These are phyloP conservation scores for Penicillium oxalicum DNA, from an alignment of 2,329 filamentous ascomycete genomes.

Conservation along the genomic window DNA sequence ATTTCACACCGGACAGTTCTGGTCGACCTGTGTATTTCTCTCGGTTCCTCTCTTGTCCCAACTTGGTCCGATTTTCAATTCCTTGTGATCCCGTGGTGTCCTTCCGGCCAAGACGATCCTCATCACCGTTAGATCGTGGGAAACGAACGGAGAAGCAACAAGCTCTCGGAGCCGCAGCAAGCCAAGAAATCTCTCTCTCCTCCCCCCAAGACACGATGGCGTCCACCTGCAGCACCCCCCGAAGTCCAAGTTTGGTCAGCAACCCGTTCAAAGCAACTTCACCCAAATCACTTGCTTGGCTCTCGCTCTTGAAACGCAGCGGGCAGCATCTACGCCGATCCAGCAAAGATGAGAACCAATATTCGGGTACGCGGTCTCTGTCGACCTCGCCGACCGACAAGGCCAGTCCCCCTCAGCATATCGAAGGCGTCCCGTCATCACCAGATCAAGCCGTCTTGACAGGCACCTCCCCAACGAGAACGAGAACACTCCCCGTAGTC, in stretches of 20 bases:
- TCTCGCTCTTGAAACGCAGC: constrained; percentile 2
- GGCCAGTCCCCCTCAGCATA: neutral
- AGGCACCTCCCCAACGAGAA: neutral
- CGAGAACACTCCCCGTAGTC: neutral
- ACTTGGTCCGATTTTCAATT: no score
- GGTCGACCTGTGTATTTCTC: no score
- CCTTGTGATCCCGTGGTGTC: no score
- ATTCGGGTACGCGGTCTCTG: neutral
- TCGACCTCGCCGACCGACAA: constrained; percentile 1
- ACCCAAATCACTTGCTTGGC: neutral
- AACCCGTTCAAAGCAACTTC: neutral
- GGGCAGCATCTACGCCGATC: constrained; percentile 5
- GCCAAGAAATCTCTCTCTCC: neutral
- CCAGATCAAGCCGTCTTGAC: neutral
- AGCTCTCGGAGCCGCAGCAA: neutral
- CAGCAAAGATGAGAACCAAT: neutral
- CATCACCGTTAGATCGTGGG: neutral
- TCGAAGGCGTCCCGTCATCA: neutral
- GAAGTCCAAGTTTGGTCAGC: neutral
- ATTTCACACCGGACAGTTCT: no score
- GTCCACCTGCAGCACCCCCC: neutral
- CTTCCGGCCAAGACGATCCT: no score
- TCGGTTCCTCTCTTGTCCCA: no score
- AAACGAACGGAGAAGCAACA: neutral
- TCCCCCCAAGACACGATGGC: neutral